Evolutionary conservation across 148 eudicot species (phyloP), one percentile per base, ranked within the genome.

Genomic region (Chenopodium berlandieri): DNA sequence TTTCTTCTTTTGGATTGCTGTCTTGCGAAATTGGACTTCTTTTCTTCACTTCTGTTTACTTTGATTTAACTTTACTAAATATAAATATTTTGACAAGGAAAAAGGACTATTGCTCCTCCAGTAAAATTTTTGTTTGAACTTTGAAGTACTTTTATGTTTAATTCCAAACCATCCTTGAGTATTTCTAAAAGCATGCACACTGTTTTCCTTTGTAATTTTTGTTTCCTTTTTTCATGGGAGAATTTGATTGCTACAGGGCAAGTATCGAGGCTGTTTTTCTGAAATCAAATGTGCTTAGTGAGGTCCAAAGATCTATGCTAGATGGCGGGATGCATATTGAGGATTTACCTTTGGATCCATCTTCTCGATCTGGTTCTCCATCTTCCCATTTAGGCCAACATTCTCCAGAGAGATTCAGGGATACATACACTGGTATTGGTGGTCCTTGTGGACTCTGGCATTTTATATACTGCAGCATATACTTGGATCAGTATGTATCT

Each of bases 391-490:
- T 91, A 79, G 91, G 97, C 78, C 93, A 94, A 82, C 87, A 85
- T 80, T 83, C 93, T 32, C 87, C 87, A 22, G 92, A 88, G 60
- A 88, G 86, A 78, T 52, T 77, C 71, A 85, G 86, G 66, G 94
- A 93, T 73, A 80, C 91, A 65, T 83, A 81, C 79, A 74, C 67
- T 78, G 91, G 95, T 71, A 81, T 82, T 70, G 98, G 99, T 74
- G 99, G 99, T 83, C 95, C 95, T 16, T 88, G 90, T 87, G 99
- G 99, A 66, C 93, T 96, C 60, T 96, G 99, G 97, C 98, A 96
- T 88, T 96, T 96, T 78, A 88, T 96, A 16, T 96, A 96, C 78
- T 92, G 94, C 65, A 96, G 97, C 79, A 88, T 94, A 56, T 91
- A 88, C 88, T 87, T 92, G 79, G 94, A 96, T 83, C 99, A 96